Conservation (phyloP, 176 grass and related monocot genomes). For the Carex pumila region DNA sequence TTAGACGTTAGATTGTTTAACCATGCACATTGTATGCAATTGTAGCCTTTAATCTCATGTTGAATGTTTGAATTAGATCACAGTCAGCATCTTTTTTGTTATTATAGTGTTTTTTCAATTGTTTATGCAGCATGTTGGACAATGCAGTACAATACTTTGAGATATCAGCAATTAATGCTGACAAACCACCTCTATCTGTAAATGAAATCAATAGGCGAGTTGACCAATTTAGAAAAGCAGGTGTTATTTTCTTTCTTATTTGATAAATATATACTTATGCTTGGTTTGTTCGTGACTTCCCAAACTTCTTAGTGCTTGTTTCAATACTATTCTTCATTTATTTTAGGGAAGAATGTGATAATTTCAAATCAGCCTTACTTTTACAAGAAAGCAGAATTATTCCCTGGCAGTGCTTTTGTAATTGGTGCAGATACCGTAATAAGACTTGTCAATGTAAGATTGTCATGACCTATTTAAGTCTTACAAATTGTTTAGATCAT, state of each 20-base stretch:
- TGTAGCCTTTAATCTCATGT: background rate
- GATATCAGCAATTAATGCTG: slow-evolving; percentile 90
- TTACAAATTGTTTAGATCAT: slow-evolving; percentile 19
- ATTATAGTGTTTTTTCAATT: slow-evolving; percentile 9
- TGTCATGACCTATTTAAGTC: slow-evolving; percentile 13
- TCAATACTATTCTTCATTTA: background rate
- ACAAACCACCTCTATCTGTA: slow-evolving; percentile 76
- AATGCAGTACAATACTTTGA: slow-evolving; percentile 81
- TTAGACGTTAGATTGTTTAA: background rate
- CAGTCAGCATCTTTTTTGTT: slow-evolving; percentile 11
- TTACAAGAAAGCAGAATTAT: slow-evolving; percentile 91
- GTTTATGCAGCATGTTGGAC: slow-evolving; percentile 65
- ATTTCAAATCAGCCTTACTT: slow-evolving; percentile 94
- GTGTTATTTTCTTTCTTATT: slow-evolving; percentile 39
- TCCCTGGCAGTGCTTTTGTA: slow-evolving; percentile 86
- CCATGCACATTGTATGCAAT: background rate
- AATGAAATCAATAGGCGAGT: slow-evolving; percentile 73
- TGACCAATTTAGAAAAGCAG: slow-evolving; percentile 84
- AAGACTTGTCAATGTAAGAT: slow-evolving; percentile 91
- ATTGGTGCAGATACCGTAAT: slow-evolving; percentile 82
- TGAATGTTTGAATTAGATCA: background rate
- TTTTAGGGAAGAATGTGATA: slow-evolving; percentile 78
- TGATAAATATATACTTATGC: background rate
- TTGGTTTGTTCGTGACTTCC: background rate
- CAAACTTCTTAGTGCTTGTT: background rate